phyloP scores from a whole-genome alignment of 345 rosid species.

The Moricandia moricandioides region DNA sequence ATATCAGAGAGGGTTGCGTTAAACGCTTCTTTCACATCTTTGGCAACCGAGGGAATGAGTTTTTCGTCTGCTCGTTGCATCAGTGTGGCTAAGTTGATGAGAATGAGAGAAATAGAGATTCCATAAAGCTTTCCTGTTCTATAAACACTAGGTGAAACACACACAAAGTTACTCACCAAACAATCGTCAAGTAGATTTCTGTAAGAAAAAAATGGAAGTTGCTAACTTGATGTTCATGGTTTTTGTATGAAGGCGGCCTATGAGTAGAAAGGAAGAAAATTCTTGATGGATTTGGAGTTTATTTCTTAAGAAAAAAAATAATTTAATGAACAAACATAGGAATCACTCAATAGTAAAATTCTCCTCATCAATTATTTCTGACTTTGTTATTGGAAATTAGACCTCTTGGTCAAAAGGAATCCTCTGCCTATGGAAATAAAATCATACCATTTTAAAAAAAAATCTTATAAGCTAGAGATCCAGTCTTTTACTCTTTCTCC shows the following conservation, averaged over 20 bases:
- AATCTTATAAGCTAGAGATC: neutral
- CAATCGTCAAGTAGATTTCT: neutral
- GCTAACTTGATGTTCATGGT: slow-evolving; percentile 15
- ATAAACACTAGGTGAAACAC: slow-evolving; percentile 25
- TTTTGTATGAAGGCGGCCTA: neutral
- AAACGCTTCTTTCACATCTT: slow-evolving; percentile 86
- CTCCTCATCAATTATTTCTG: neutral
- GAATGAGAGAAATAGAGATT: slow-evolving; percentile 68
- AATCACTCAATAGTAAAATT: neutral
- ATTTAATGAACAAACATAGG: neutral
- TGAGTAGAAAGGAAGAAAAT: neutral
- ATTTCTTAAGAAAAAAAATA: neutral
- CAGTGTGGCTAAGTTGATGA: slow-evolving; percentile 78
- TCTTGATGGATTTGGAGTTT: neutral
- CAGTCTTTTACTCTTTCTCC: neutral
- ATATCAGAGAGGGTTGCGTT: slow-evolving; percentile 71
- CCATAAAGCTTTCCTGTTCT: slow-evolving; percentile 66
- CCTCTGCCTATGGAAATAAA: neutral
- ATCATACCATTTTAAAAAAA: neutral
- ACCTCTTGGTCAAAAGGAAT: neutral
- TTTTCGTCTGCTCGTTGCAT: slow-evolving; percentile 95
- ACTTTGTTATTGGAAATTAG: neutral
- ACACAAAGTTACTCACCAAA: neutral
- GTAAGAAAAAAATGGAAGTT: neutral
- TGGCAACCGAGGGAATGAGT: slow-evolving; percentile 77